Percentiles rank a stretch among this genome's conserved stretches.
These are phyloP conservation scores for Eutrema japonicum DNA, from an alignment of 345 rosid genomes.

Conservation along the genomic window DNA sequence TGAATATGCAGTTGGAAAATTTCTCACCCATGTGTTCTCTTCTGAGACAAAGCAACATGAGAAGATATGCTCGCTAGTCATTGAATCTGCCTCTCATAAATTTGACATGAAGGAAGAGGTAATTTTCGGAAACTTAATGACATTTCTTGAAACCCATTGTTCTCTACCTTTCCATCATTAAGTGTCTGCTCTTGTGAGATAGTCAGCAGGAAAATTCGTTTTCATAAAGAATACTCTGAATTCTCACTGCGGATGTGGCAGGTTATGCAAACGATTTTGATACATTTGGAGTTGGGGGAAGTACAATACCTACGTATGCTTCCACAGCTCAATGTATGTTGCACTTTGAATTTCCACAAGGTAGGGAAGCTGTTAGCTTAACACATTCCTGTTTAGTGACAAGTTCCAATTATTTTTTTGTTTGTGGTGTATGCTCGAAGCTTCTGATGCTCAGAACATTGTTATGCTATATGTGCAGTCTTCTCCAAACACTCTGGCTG, in stretches of 20 bases:
- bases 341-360: conserved; percentile 91
- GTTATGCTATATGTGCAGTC: conserved; percentile 60
- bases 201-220: neutral
- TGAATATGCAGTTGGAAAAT: conserved; percentile 85
- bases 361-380: conserved; percentile 48
- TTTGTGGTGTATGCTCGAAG: conserved; percentile 4
- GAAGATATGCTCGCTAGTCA: conserved; percentile 63
- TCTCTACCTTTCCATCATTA: conserved; percentile 5
- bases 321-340: conserved; percentile 73
- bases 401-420: neutral
- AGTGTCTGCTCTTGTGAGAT: conserved; percentile 23
- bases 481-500: conserved; percentile 71
- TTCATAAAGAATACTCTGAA: neutral
- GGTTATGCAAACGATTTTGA: conserved; percentile 92
- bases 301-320: conserved; percentile 72
- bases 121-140: conserved; percentile 19
- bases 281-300: conserved; percentile 92
- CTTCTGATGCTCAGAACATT: conserved; percentile 39
- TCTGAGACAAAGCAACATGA: conserved; percentile 51
- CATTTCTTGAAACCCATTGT: conserved; percentile 23
- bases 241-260: conserved; percentile 47
- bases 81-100: conserved; percentile 75
- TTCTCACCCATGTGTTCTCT: conserved; percentile 71
- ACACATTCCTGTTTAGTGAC: conserved; percentile 19
- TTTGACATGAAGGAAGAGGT: conserved; percentile 98